Base-by-base conservation (phyloP, 768 basidiomycete genomes). In the Gelatoporia subvermispora region DNA sequence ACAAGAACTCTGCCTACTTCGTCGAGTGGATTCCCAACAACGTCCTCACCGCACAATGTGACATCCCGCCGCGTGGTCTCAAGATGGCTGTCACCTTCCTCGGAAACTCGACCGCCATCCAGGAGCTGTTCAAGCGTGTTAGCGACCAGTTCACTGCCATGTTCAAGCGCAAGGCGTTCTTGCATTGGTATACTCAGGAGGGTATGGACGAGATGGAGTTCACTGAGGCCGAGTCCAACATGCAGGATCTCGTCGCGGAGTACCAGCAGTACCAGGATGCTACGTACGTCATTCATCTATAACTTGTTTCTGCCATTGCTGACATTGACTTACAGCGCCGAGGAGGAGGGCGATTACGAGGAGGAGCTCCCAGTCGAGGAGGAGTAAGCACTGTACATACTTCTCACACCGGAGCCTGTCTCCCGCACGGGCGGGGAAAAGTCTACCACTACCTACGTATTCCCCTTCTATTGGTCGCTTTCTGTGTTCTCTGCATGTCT, bases 21-120 rank as follows among this genome's bases (percentile, higher is more conserved):
- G 94, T 97, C 57, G 94, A 99, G 71, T 99, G 96, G 96, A 98
- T 99, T 58, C 96, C 96, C 61, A 96, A 96, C 84, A 98, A 98
- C 63, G 90, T 98, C 51, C 83, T 93, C 61, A 93, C 93, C 35
- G 93, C 96, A 53, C 93, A 97, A 71, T 98, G 95, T 77, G 93
- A 96, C 73, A 95, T 98, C 60, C 81, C 96, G 61, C 94, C 96
- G 44, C 84, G 92, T 52, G 93, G 93, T 34, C 77, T 91, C 60
- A 94, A 93, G 82, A 94, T 94, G 93, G 87, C 92, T 11, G 93
- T 92, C 48, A 97, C 94, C 22, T 98, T 97, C 78, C 78, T 97
- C 66, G 93, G 94, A 61, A 97, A 97, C 78, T 93, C 90, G 36
- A 97, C 94, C 31, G 88, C 90, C 50, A 95, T 97, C 67, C 94